These are phyloP conservation scores for Phycomyces blakesleeanus DNA, from an alignment of 192 early-diverging fungal species.

Conservation along the genomic window DNA sequence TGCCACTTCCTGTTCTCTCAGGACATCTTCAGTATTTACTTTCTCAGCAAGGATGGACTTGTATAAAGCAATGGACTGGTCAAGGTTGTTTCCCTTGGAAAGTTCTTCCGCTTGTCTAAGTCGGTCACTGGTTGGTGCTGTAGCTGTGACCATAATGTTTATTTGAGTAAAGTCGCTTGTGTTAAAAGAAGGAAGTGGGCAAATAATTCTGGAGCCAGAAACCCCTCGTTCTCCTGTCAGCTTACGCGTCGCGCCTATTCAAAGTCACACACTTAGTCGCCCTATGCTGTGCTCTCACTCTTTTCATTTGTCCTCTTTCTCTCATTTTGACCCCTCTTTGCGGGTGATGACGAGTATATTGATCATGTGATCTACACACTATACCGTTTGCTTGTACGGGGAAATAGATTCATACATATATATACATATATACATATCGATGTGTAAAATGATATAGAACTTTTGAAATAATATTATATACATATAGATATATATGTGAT, in stretches of 20 bases:
- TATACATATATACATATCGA: no score
- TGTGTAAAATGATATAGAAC: no score
- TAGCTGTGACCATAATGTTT: conserved; percentile 3
- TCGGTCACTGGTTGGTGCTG: conserved; percentile 8
- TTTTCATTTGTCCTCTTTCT: background rate
- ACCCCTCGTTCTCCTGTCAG: background rate
- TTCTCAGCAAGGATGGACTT: conserved; percentile 50
- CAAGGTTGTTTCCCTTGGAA: conserved; percentile 51
- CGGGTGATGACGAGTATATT: no score
- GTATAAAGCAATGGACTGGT: conserved; percentile 62
- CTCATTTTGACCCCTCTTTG: background rate
- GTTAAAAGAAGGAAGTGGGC: no score
- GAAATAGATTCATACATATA: no score
- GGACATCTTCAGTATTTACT: conserved; percentile 40
- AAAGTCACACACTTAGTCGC: background rate
- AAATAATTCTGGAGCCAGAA: no score
- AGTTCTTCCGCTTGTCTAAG: conserved; percentile 54
- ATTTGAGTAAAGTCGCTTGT: background rate
- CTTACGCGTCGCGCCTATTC: background rate
- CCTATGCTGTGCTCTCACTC: background rate
- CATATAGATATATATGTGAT: no score
- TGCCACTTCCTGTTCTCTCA: conserved; percentile 62
- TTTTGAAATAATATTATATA: no score
- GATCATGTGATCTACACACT: no score
- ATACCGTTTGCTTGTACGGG: no score